These are phyloP conservation scores for Massariosphaeria phaeospora DNA, from an alignment of 495 filamentous ascomycete genomes.

Conservation along the genomic window DNA sequence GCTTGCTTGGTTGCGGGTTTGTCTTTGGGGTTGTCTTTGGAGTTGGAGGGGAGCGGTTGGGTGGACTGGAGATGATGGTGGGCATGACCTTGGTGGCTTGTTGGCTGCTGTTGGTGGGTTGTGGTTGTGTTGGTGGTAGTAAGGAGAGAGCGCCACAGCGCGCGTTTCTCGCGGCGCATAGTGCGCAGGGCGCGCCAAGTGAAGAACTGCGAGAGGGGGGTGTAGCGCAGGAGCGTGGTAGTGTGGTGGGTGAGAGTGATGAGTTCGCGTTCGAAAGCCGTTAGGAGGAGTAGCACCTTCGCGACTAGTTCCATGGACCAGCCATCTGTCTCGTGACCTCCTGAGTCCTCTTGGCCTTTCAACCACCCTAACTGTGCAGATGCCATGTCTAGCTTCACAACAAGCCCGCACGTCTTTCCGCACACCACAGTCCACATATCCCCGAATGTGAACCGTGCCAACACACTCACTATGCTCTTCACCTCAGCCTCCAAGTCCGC, in stretches of 20 bases:
- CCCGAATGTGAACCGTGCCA: not conserved
- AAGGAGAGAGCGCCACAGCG: not conserved
- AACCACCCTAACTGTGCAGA: too few species aligned
- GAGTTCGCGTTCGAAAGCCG: slow-evolving; percentile 16
- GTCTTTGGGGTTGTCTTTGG: too few species aligned
- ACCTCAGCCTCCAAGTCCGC: not conserved
- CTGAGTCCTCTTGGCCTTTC: too few species aligned
- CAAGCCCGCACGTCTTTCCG: too few species aligned
- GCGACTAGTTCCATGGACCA: not conserved
- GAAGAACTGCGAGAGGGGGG: not conserved
- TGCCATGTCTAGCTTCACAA: too few species aligned
- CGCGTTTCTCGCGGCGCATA: not conserved
- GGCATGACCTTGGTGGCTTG: too few species aligned
- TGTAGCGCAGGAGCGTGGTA: not conserved
- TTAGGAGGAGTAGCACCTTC: not conserved
- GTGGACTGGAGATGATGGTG: too few species aligned
- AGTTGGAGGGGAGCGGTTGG: too few species aligned
- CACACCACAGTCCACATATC: too few species aligned
- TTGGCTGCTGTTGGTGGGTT: too few species aligned
- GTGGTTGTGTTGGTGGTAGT: not conserved
- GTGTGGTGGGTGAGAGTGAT: not conserved
- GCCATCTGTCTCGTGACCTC: not conserved
- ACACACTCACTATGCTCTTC: not conserved
- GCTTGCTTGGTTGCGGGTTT: too few species aligned
- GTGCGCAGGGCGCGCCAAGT: not conserved